Evolutionary conservation across 1,284 basidiomycete genomes (phyloP), one percentile per base, ranked within the genome.

Genomic region (Grifola frondosa): DNA sequence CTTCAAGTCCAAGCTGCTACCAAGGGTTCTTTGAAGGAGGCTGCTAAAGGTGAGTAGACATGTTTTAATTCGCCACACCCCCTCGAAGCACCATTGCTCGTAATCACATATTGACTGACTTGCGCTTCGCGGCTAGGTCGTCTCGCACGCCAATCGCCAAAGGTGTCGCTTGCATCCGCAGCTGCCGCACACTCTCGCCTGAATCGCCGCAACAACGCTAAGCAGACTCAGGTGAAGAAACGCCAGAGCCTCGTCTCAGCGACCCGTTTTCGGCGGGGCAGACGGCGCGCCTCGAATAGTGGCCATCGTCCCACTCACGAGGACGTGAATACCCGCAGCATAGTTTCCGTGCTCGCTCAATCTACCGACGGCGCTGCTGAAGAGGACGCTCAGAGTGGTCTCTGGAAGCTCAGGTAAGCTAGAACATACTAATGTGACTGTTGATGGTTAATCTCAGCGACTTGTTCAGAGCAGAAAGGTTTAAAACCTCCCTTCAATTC

Each of bases 401-500:
- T 79, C 11, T 88, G 84, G 76, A 79, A 76, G 52, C 67, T 91
- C 49, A 80, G 69, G 87, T 90, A 44, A 48, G 78, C 25, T 19
- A 1, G 24, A 7, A 4, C 17, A 9, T 19, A 3, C n/a, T 3
- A 7, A 19, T 2, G 38, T 36, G 24, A 47, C 37, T 37, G 22
- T 13, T 53, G n/a, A 42, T 47, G 17, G 34, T 37, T 26, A 38
- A 36, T 25, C 46, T 53, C 17, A 50, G 46, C 25, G 8, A 33
- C 26, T 17, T 45, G 23, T 30, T 19, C 47, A 91, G 89, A 58
- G 88, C 84, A 30, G 85, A 88, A 33, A 80, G 91, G 9, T 97
- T 93, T 74, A 91, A 90, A 64, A 91, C 94, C 0, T 88, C 84
- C 4, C 69, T 97, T 1, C 93, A 97, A 59, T 87, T 97, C 62